Evolutionary conservation across 768 basidiomycete genomes (phyloP), one percentile per base, ranked within the genome.

Genomic region (Kwoniella dejecticola): DNA sequence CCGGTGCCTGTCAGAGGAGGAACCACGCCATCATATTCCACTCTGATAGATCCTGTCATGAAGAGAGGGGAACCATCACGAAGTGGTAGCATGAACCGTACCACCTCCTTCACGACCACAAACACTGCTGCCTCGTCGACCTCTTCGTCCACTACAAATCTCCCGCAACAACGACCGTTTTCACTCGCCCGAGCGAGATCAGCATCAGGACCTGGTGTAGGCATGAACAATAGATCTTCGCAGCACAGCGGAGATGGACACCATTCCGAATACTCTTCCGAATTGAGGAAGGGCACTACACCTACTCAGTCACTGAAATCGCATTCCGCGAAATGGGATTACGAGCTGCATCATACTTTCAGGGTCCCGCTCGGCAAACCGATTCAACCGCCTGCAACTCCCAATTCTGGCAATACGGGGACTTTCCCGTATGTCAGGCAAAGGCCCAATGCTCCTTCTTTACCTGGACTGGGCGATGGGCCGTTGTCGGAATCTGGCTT

Each of bases 241-340:
- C 21, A 12, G 29, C 17, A 27, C n/a, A 33, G 24, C n/a, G 21
- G 40, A 12, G 31, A 60, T 12, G 31, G 15, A 24, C 26, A 45
- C 13, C 54, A 55, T 12, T 24, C 17, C 0, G 60, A 53, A 26
- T 41, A 23, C 19, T 42, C 49, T 1, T 60, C 58, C 10, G 56
- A 57, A 12, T 33, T 36, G 46, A 36, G 73, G 7, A 71, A 69
- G 50, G 73, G 73, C 8, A 38, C 26, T 3, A 75, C 73, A n/a
- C 68, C 66, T 3, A 2, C 52, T 23, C 17, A 30, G 29, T 27
- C 36, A 3, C 47, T 71, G 30, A 40, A 29, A 19, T 44, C 57
- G 13, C 68, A 75, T 57, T 60, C 67, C 8, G 70, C 67, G 36
- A 66, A 64, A 6, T 75, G 68, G 68, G 63, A 70, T 19, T 70